Conservation (phyloP, 176 grass and related monocot genomes). For the Alloteropsis semialata region DNA sequence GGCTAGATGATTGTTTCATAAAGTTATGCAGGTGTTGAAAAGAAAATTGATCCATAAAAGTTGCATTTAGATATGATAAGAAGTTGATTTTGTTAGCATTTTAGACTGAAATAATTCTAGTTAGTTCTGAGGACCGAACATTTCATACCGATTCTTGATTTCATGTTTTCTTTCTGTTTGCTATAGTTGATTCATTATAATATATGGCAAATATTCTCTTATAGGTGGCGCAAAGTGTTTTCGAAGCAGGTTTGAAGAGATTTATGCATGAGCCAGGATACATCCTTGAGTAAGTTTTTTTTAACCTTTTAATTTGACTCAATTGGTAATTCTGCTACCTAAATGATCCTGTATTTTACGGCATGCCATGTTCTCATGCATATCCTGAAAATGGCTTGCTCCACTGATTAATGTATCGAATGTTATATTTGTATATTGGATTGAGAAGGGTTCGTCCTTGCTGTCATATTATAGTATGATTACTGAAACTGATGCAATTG, state of each 20-base stretch:
- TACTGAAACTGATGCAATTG: conserved; percentile 32
- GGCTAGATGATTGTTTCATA: not conserved
- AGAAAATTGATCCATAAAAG: not conserved
- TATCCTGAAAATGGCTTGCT: not conserved
- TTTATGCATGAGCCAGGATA: conserved; percentile 94
- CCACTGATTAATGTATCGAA: not conserved
- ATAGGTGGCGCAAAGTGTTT: conserved; percentile 91
- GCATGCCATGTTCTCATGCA: not conserved
- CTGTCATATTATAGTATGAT: conserved; percentile 8
- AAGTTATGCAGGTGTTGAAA: not conserved
- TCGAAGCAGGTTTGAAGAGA: conserved; percentile 92
- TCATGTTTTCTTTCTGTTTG: not conserved
- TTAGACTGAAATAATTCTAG: not conserved
- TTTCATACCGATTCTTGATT: conserved; percentile 11
- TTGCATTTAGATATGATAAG: not conserved
- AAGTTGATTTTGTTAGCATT: not conserved
- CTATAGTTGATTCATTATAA: not conserved
- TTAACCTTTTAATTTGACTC: not conserved
- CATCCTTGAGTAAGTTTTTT: conserved; percentile 77
- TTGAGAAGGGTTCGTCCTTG: not conserved
- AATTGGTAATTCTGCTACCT: not conserved
- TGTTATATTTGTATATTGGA: conserved; percentile 27
- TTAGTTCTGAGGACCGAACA: not conserved
- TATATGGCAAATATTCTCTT: conserved; percentile 24
- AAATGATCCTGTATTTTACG: conserved; percentile 1